Evolutionary conservation across 2,329 filamentous ascomycete genomes (phyloP).

Genomic region (Arthrobotrys megalospora): DNA sequence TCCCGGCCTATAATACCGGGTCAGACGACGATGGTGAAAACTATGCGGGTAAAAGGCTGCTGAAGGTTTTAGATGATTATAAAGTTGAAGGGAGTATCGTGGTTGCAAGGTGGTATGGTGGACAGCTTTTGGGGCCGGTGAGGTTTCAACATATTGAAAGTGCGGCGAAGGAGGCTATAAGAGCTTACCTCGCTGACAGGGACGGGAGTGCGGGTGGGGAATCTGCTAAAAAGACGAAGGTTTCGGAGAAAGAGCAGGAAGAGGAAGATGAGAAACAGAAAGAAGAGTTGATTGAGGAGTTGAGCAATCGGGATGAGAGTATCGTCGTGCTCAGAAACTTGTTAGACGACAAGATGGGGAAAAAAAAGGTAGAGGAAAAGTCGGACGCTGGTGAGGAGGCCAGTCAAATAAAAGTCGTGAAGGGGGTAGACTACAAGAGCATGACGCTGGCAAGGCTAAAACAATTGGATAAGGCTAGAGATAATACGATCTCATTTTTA

Average conservation of each 20-base stretch:
- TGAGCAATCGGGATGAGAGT: conserved; percentile 52
- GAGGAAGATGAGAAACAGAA: conserved; percentile 17
- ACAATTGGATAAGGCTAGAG: conserved; percentile 71
- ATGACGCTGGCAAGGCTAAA: conserved; percentile 68
- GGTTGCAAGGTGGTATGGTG: conserved; percentile 73
- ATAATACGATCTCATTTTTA: conserved; percentile 72
- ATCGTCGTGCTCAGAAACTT: conserved; percentile 38
- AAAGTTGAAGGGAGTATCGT: conserved; percentile 70
- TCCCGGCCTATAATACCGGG: conserved; percentile 68
- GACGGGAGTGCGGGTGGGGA: conserved; percentile 62
- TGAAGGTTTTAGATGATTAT: conserved; percentile 69
- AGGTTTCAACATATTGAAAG: conserved; percentile 72
- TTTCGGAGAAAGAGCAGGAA: conserved; percentile 21
- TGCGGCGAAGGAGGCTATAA: conserved; percentile 70
- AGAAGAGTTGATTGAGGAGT: conserved; percentile 41
- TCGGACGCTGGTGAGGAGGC: conserved; percentile 58
- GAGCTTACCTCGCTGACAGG: conserved; percentile 66
- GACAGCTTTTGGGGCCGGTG: conserved; percentile 70
- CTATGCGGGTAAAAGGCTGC: conserved; percentile 70
- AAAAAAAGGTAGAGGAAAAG: conserved; percentile 15
- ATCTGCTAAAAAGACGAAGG: conserved; percentile 33
- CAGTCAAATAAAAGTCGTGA: conserved; percentile 63
- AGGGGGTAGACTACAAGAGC: conserved; percentile 65
- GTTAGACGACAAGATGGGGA: conserved; percentile 56
- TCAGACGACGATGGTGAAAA: conserved; percentile 73